Percentiles rank a stretch among this genome's conserved stretches.
Conservation (phyloP, 2,329 filamentous ascomycete species). For the Dactylonectria macrodidyma region DNA sequence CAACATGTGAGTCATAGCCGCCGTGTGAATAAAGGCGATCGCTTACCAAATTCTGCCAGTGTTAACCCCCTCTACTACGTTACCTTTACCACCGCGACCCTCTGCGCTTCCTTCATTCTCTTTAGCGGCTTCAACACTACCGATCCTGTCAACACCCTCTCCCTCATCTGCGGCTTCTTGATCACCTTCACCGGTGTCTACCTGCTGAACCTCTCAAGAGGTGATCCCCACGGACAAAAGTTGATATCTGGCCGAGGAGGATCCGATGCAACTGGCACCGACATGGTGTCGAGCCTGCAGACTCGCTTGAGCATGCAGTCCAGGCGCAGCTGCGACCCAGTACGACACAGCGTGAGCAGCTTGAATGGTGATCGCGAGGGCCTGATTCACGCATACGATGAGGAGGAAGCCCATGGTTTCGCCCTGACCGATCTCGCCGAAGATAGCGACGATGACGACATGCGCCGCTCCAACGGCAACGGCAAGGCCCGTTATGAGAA, state of each 20-base stretch:
- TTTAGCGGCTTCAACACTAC: conserved; percentile 97
- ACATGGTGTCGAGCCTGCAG: conserved; percentile 89
- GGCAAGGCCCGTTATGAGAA: conserved; percentile 59
- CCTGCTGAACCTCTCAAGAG: conserved; percentile 93
- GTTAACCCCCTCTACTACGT: conserved; percentile 98
- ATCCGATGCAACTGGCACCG: conserved; percentile 88
- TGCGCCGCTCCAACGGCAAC: conserved; percentile 58
- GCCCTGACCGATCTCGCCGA: conserved; percentile 85
- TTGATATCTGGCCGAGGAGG: conserved; percentile 73
- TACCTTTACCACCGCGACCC: conserved; percentile 94
- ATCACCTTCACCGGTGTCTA: conserved; percentile 97
- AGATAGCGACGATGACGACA: conserved; percentile 80
- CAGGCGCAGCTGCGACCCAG: conserved; percentile 79
- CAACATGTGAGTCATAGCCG: conserved; percentile 81
- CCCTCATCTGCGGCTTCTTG: conserved; percentile 91
- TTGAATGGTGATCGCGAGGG: conserved; percentile 81
- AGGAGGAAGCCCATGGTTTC: conserved; percentile 82
- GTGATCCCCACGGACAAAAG: conserved; percentile 85
- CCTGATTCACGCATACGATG: conserved; percentile 90
- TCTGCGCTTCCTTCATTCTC: conserved; percentile 95
- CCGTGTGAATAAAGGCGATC: neutral
- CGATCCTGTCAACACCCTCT: conserved; percentile 91
- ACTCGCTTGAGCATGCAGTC: conserved; percentile 95
- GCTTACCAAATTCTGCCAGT: conserved; percentile 61
- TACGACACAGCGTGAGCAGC: conserved; percentile 75